phyloP scores from a whole-genome alignment of 495 filamentous ascomycete genomes.

The Aspergillus nanangensis region DNA sequence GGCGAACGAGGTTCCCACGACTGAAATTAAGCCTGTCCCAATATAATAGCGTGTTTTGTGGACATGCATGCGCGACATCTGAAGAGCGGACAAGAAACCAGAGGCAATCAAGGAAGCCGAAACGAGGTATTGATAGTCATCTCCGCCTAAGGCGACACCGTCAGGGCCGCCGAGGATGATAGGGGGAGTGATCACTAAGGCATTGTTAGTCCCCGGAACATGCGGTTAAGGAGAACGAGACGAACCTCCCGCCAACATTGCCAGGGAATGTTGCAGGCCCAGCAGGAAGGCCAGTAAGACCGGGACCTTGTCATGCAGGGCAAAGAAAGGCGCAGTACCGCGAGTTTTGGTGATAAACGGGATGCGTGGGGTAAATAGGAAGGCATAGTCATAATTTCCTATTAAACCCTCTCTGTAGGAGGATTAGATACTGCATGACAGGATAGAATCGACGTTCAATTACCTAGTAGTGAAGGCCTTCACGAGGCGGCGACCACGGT shows the following conservation, averaged over 20 bases:
- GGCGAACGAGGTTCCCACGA: conserved; percentile 76
- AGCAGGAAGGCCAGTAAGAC: conserved; percentile 69
- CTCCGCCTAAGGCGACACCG: conserved; percentile 60
- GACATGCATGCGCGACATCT: conserved; percentile 84
- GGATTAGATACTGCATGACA: not conserved
- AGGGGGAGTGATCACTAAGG: conserved; percentile 66
- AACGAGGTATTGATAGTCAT: conserved; percentile 73
- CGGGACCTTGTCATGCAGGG: conserved; percentile 78
- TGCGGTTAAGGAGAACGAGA: not conserved
- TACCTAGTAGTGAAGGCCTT: conserved; percentile 49
- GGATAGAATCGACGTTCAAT: not conserved
- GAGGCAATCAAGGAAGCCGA: conserved; percentile 86
- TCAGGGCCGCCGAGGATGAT: conserved; percentile 64
- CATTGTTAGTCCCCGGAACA: not conserved
- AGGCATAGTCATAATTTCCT: conserved; percentile 82
- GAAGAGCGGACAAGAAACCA: conserved; percentile 72
- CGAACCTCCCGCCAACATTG: conserved; percentile 60
- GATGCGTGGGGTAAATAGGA: conserved; percentile 71
- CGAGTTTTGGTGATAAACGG: conserved; percentile 72
- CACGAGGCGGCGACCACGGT: conserved; percentile 30
- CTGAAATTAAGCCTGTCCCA: conserved; percentile 83
- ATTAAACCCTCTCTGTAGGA: conserved; percentile 64
- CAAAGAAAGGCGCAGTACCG: conserved; percentile 76
- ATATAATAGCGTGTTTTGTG: conserved; percentile 77
- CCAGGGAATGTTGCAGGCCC: conserved; percentile 65